These are phyloP conservation scores for Ascochyta pisi DNA, from an alignment of 2,329 filamentous ascomycete species.

Conservation along the genomic window DNA sequence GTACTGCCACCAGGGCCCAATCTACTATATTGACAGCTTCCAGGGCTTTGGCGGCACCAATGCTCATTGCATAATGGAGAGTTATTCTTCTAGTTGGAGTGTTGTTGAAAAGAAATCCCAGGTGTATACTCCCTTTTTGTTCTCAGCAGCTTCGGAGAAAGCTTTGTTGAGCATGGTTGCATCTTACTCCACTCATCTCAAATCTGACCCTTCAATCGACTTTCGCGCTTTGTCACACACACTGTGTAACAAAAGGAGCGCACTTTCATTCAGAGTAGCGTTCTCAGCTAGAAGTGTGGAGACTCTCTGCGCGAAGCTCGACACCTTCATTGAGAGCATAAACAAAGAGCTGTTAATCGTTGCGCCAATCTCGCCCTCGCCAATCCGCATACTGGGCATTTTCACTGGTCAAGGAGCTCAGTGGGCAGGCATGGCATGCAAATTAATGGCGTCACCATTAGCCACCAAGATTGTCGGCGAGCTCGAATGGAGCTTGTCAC, in stretches of 20 bases:
- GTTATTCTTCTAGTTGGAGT: background rate
- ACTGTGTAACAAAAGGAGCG: constrained; percentile 1
- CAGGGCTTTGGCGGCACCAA: constrained; percentile 35
- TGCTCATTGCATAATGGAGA: constrained; percentile 32
- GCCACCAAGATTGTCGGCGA: constrained; percentile 16
- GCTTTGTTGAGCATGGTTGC: background rate
- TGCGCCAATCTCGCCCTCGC: background rate
- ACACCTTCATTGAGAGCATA: background rate
- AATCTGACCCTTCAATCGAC: background rate
- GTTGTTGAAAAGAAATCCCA: no score
- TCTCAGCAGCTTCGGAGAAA: constrained; percentile 12
- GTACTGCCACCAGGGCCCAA: background rate
- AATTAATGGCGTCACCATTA: constrained; percentile 25
- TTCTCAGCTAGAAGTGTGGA: background rate
- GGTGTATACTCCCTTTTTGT: background rate
- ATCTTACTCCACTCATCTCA: background rate
- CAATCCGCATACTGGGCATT: constrained; percentile 11
- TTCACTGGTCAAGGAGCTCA: constrained; percentile 43
- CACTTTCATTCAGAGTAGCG: background rate
- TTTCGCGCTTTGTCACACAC: constrained; percentile 5
- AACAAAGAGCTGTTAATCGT: background rate
- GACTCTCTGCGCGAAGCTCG: background rate
- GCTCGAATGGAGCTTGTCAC: constrained; percentile 12
- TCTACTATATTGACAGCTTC: background rate
- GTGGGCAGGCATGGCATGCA: constrained; percentile 32